Conservation (phyloP, 148 eudicot genomes). For the Euryodendron excelsum region DNA sequence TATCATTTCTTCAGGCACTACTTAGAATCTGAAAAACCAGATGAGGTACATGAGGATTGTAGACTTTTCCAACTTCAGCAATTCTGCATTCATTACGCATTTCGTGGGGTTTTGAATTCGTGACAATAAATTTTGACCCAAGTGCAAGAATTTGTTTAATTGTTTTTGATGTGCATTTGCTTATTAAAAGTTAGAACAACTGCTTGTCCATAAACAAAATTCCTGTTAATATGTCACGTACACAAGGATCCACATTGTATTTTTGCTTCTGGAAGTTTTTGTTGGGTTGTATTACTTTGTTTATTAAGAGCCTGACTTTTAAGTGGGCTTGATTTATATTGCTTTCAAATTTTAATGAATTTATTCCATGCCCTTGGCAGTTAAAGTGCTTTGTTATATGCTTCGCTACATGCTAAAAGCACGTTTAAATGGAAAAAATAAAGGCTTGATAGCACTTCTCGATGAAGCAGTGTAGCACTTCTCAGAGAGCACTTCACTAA, state of each 20-base stretch:
- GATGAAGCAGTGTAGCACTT: too few species aligned
- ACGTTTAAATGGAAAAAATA: too few species aligned
- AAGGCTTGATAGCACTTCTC: too few species aligned
- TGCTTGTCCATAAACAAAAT: neutral
- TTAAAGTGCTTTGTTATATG: too few species aligned
- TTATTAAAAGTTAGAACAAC: neutral
- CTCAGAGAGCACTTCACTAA: too few species aligned
- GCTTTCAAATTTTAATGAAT: neutral
- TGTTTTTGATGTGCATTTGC: neutral
- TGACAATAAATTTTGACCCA: neutral
- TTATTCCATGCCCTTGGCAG: neutral
- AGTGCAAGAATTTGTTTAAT: neutral
- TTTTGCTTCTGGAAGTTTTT: too few species aligned
- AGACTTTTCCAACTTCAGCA: neutral
- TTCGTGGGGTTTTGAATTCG: neutral
- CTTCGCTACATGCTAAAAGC: too few species aligned
- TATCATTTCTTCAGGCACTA: slow-evolving; percentile 94
- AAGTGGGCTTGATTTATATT: neutral
- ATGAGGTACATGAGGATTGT: slow-evolving; percentile 48
- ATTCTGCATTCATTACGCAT: neutral
- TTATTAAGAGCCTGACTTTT: neutral
- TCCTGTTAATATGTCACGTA: neutral
- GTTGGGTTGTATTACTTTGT: neutral
- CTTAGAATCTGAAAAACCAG: slow-evolving; percentile 61
- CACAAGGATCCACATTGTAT: too few species aligned